Evolutionary conservation across 495 filamentous ascomycete genomes (phyloP).

Genomic region (Cairneyella variabilis): DNA sequence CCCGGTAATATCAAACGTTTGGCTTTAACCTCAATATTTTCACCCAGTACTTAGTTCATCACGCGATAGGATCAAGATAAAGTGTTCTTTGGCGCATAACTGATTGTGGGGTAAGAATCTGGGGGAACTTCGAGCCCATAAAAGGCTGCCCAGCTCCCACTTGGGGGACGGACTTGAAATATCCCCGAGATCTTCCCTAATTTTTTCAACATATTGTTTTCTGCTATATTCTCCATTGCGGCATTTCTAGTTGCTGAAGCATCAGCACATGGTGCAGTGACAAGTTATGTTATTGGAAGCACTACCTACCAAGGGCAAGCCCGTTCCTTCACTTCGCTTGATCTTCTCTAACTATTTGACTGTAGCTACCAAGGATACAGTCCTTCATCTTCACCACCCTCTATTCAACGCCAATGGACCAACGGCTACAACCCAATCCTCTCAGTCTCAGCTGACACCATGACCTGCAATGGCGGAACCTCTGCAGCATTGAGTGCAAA

Average conservation of each 20-base stretch:
- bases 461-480: conserved; percentile 52
- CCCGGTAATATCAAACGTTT: conserved; percentile 11
- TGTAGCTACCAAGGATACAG: conserved; percentile 45
- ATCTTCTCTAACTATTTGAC: too few species aligned
- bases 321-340: conserved; percentile 8
- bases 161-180: neutral
- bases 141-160: neutral
- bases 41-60: neutral
- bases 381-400: conserved; percentile 37
- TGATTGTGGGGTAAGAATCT: conserved; percentile 13
- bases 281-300: conserved; percentile 51
- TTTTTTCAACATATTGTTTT: conserved; percentile 29
- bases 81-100: neutral
- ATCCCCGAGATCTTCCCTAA: too few species aligned
- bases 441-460: conserved; percentile 33
- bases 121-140: neutral
- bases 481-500: conserved; percentile 39
- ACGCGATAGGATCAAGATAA: neutral
- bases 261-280: conserved; percentile 53
- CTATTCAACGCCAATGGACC: conserved; percentile 53
- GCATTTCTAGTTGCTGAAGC: conserved; percentile 32
- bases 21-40: neutral
- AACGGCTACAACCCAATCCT: conserved; percentile 48
- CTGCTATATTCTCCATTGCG: conserved; percentile 5
- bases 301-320: conserved; percentile 44